Base-by-base conservation (phyloP, 2,329 filamentous ascomycete species). In the Stagonosporopsis rhizophila region DNA sequence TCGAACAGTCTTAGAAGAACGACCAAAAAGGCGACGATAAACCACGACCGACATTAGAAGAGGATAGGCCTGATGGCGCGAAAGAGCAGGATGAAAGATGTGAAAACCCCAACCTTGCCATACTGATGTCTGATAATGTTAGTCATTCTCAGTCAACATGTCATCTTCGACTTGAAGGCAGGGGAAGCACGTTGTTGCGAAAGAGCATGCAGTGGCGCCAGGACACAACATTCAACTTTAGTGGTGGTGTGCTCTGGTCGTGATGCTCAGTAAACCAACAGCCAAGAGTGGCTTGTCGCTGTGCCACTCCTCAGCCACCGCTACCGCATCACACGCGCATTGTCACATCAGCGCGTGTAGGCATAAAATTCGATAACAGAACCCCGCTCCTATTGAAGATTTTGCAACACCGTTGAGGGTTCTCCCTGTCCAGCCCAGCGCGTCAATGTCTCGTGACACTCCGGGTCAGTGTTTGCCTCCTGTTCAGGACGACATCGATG, bases 251-350 rank as follows among this genome's bases (percentile, higher is more conserved):
- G 44, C 1, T 7, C 14, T 42, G 27, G 11, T 27, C 12, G 4
- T 11, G 17, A 32, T 6, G 41, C n/a, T 2, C 7, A 12, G 23
- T 23, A n/a, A n/a, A 7, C 30, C 3, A 3, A 2, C 40, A 50
- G 46, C 41, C 46, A 56, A 45, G 41, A 47, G 52, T 56, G 46
- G 53, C 41, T 46, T 42, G 41, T 47, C 22, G 35, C 37, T 51
- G 53, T 38, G 47, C 53, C 53, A 51, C 53, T 28, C 30, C 17
- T 32, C 53, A 56, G 53, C 53, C 53, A 56, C 47, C 38, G 39
- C 52, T 34, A 56, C n/a, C n/a, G n/a, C n/a, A n/a, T n/a, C n/a
- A n/a, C 19, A 32, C 7, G n/a, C 28, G 42, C 46, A 51, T 52
- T 50, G 46, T 51, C 53, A 56, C 28, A 9, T 48, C 17, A 17